Base-by-base conservation (phyloP, 305 asterid genomes). In the Plantago rigida region DNA sequence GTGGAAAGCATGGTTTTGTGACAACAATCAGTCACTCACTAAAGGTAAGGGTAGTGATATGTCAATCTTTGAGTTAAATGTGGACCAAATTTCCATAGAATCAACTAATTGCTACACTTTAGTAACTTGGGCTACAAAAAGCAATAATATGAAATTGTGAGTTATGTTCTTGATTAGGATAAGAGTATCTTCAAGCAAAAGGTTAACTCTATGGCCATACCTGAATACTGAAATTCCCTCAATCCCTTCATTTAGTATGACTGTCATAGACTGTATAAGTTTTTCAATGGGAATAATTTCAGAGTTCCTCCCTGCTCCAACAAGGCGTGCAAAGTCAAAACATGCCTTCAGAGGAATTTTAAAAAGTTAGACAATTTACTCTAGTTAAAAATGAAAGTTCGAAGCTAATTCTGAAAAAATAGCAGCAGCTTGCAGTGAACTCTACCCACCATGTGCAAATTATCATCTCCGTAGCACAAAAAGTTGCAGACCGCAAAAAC, bases 391-490 rank as follows among this genome's bases (percentile, higher is more conserved):
- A 66, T 14, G 14, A 47, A 65, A 70, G 29, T 8, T 59, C 31
- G 41, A 31, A 59, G 12, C 46, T 60, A 57, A 36, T 46, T 50
- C 36, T 4, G 19, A 51, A 47, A 22, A 71, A 65, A 39, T 22
- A 50, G 56, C 48, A 47, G 45, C 61, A 64, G 68, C 29, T 71
- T 51, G 60, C 59, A 49, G 49, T 52, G 12, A 56, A 71, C 46
- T 46, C 56, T 63, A 76, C 86, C 69, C 71, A 92, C 99, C 87
- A 88, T 88, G 71, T 86, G 97, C 76, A 92, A 78, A 70, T 82
- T 82, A 73, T 77, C 91, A 80, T 84, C 91, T 69, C 86, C 89
- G 69, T 78, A 81, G 72, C 91, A 82, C 78, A 92, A 73, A 69
- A 92, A 78, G 56, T 79, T 75, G 79, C 97, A 84, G 70, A 79